These are phyloP conservation scores for Penicillium sp. DNA, from an alignment of 2,329 filamentous ascomycete genomes.

Conservation along the genomic window DNA sequence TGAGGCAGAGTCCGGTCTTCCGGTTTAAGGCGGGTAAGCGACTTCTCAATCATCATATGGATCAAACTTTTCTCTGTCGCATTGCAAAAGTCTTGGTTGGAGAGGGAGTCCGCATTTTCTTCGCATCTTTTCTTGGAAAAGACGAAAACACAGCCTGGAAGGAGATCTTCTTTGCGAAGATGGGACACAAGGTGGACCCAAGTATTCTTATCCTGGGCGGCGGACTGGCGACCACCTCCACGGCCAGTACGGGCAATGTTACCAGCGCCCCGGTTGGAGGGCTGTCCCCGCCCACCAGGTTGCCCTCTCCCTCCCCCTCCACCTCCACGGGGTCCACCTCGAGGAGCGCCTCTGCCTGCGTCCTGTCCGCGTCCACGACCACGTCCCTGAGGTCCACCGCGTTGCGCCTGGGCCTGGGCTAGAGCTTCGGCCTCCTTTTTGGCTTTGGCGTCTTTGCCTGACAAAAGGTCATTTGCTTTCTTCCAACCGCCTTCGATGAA, in stretches of 20 bases:
- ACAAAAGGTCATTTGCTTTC: conserved; percentile 79
- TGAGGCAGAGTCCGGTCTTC: conserved; percentile 91
- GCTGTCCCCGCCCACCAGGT: conserved; percentile 54
- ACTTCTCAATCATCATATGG: conserved; percentile 97
- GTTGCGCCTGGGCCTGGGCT: conserved; percentile 56
- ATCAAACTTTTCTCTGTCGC: conserved; percentile 93
- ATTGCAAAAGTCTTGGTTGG: conserved; percentile 92
- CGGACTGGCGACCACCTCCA: conserved; percentile 81
- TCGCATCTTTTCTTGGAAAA: conserved; percentile 98
- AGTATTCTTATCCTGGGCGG: conserved; percentile 90
- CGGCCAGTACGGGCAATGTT: conserved; percentile 90
- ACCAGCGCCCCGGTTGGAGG: conserved; percentile 64
- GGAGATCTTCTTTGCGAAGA: conserved; percentile 79
- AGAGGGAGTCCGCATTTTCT: conserved; percentile 92
- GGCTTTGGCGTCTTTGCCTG: conserved; percentile 71
- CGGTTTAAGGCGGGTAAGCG: conserved; percentile 83
- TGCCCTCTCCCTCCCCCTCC: conserved; percentile 40
- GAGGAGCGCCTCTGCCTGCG: conserved; percentile 56
- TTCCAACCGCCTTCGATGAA: conserved; percentile 96
- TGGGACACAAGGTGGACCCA: conserved; percentile 97
- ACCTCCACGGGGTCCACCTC: conserved; percentile 46
- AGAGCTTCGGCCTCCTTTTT: conserved; percentile 54
- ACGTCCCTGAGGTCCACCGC: conserved; percentile 56
- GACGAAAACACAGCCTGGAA: conserved; percentile 95
- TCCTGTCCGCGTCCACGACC: conserved; percentile 56